A percentile compares a stretch with the other conserved stretches of the same genome.
Conservation (phyloP, 805 yeast species). For the Saccharomyces kudriavzevii region DNA sequence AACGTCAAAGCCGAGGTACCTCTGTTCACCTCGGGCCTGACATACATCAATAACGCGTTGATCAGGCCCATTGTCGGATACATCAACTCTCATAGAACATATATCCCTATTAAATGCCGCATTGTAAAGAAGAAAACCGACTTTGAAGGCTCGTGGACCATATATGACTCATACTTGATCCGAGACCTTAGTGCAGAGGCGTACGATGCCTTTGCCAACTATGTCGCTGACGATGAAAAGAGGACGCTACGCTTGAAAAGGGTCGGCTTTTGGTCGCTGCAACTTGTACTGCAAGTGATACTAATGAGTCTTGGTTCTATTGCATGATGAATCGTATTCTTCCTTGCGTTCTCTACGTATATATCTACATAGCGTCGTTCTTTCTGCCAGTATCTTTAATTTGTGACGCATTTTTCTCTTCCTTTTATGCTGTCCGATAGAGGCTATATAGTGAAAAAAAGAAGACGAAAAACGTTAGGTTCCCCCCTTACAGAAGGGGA, state of each 20-base stretch:
- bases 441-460: background rate
- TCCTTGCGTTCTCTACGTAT: background rate
- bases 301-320: conserved; percentile 77
- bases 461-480: background rate
- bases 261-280: conserved; percentile 90
- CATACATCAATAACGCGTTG: conserved; percentile 86
- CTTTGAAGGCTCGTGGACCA: conserved; percentile 94
- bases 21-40: conserved; percentile 72
- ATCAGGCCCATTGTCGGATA: conserved; percentile 93
- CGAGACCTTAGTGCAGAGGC: conserved; percentile 84
- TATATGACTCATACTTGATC: conserved; percentile 84
- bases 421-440: background rate
- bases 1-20: conserved; percentile 89
- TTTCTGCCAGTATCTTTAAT: background rate
- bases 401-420: background rate
- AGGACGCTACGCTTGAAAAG: conserved; percentile 64
- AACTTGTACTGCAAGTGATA: conserved; percentile 69
- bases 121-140: conserved; percentile 72
- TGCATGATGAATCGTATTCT: conserved; percentile 29
- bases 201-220: conserved; percentile 81
- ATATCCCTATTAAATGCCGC: conserved; percentile 78
- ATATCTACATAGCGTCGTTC: background rate
- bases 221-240: conserved; percentile 81
- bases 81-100: conserved; percentile 82
- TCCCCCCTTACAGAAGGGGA: background rate